A percentile compares a stretch with the other conserved stretches of the same genome.
These are phyloP conservation scores for Malania oleifera DNA, from an alignment of 164 flowering plant species.

Conservation along the genomic window DNA sequence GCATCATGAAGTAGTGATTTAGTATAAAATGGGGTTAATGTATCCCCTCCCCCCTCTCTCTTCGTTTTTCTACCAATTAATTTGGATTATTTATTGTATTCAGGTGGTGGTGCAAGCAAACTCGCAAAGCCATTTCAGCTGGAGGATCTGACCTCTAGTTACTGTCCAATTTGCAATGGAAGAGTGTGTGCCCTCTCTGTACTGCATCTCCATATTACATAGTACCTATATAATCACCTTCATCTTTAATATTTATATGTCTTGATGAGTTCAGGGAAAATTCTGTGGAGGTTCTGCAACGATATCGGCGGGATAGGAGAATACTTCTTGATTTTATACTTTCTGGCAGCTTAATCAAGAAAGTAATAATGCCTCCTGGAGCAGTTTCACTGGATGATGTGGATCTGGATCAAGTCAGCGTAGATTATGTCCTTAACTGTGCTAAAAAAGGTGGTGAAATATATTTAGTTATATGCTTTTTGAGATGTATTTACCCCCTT, in stretches of 20 bases:
- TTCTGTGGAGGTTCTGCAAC: conserved; percentile 65
- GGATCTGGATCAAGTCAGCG: conserved; percentile 97
- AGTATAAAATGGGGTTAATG: no score
- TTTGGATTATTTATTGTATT: no score
- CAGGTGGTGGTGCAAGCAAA: no score
- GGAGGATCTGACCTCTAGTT: no score
- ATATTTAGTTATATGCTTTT: neutral
- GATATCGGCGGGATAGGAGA: conserved; percentile 82
- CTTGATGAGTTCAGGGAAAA: conserved; percentile 47
- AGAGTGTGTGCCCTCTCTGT: no score
- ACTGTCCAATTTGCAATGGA: no score
- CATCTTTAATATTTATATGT: conserved; percentile 2
- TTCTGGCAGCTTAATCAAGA: conserved; percentile 85
- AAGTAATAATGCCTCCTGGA: conserved; percentile 95
- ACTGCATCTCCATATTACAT: no score
- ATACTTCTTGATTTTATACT: conserved; percentile 75
- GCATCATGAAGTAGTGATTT: no score
- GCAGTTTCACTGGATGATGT: conserved; percentile 95
- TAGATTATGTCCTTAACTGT: conserved; percentile 78
- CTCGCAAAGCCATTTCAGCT: no score
- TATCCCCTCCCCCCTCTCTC: no score
- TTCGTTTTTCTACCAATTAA: no score
- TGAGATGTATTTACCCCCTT: neutral
- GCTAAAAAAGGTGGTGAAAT: conserved; percentile 62
- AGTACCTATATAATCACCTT: no score